Conservation (phyloP, 2,329 filamentous ascomycete genomes). For the Decorospora gaudefroyi region DNA sequence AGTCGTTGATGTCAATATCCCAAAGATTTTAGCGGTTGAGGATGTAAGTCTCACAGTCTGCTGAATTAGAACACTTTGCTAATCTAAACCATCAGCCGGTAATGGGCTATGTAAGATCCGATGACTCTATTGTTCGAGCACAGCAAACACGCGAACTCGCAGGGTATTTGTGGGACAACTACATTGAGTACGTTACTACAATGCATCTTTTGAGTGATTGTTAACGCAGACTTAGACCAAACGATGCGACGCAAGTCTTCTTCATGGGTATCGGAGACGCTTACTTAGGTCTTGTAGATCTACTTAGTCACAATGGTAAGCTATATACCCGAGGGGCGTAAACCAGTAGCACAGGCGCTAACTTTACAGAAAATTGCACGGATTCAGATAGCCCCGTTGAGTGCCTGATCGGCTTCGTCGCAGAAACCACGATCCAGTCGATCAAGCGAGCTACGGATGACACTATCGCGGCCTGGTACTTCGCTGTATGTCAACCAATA, state of each 20-base stretch:
- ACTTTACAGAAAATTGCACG: conserved; percentile 60
- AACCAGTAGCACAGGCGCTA: neutral
- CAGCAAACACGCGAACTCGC: conserved; percentile 69
- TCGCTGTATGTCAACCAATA: conserved; percentile 54
- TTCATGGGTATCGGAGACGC: conserved; percentile 89
- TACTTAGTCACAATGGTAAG: conserved; percentile 76
- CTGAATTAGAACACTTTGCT: neutral
- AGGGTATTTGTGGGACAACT: conserved; percentile 95
- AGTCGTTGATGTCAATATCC: conserved; percentile 90
- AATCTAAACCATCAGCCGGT: conserved; percentile 19
- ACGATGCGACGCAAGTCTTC: conserved; percentile 72
- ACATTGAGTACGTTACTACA: conserved; percentile 67
- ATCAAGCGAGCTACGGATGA: conserved; percentile 69
- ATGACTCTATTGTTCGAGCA: conserved; percentile 50
- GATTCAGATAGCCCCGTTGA: conserved; percentile 59
- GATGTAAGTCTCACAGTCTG: conserved; percentile 54
- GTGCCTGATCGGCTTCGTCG: conserved; percentile 80
- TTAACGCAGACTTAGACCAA: conserved; percentile 51
- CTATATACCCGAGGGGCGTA: neutral
- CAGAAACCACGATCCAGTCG: conserved; percentile 72
- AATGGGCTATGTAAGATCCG: conserved; percentile 51
- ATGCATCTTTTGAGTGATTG: neutral
- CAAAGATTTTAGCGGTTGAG: conserved; percentile 70
- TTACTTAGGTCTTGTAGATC: conserved; percentile 78
- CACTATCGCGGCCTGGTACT: conserved; percentile 82